Conservation (phyloP, 352 stramenopile genomes). For the Phytophthora rubi region DNA sequence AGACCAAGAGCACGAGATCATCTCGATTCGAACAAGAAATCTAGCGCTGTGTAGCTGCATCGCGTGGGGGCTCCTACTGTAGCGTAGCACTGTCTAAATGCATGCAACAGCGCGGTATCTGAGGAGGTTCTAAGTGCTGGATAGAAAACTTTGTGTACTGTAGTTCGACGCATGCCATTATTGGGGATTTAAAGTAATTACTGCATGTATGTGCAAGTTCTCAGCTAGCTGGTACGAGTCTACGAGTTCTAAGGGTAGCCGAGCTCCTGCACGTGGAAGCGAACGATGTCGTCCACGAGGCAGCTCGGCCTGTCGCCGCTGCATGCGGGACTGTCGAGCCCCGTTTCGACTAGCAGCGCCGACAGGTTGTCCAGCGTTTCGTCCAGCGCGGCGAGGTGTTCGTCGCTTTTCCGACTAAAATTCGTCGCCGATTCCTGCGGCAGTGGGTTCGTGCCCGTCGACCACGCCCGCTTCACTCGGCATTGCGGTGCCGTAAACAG, state of each 20-base stretch:
- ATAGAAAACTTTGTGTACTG: background rate
- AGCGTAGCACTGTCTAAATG: background rate
- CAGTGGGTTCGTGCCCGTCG: constrained; percentile 33
- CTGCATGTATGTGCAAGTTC: background rate
- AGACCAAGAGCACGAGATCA: constrained; percentile 6
- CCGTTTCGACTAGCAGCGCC: constrained; percentile 40
- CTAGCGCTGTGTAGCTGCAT: constrained; percentile 16
- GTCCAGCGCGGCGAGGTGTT: constrained; percentile 23
- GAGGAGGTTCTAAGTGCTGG: background rate
- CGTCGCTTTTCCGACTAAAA: constrained; percentile 18
- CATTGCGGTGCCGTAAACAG: constrained; percentile 3
- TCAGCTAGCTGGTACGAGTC: background rate
- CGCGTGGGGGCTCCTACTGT: background rate
- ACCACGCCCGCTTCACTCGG: constrained; percentile 33
- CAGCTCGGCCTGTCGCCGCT: constrained; percentile 14
- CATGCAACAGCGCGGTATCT: background rate
- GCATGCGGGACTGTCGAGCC: constrained; percentile 13
- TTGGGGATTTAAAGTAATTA: background rate
- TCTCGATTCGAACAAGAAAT: constrained; percentile 8
- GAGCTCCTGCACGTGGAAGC: constrained; percentile 50
- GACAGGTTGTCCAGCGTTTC: constrained; percentile 44
- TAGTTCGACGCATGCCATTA: background rate
- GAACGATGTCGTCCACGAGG: constrained; percentile 51
- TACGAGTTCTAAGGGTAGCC: constrained; percentile 22
- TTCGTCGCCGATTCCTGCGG: constrained; percentile 26